Evolutionary conservation across 1,139 yeast genomes (phyloP).

Genomic region (Hyphopichia wangnamkhiaoensis): DNA sequence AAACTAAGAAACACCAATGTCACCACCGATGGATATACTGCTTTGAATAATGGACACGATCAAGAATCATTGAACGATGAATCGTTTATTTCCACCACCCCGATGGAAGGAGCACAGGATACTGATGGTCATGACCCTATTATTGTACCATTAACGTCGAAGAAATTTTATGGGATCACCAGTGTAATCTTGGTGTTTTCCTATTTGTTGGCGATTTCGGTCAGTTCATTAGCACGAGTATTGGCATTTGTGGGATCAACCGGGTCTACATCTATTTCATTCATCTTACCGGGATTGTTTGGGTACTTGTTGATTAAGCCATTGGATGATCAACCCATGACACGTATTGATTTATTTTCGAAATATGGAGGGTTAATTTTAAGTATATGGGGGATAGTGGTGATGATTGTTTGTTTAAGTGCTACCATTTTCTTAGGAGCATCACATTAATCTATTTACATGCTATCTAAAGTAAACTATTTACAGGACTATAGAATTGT

Average conservation of each 20-base stretch:
- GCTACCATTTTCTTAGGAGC: constrained; percentile 72
- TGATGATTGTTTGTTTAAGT: constrained; percentile 75
- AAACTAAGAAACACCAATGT: constrained; percentile 12
- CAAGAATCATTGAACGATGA: constrained; percentile 26
- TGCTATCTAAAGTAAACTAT: no score
- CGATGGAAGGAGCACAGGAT: constrained; percentile 52
- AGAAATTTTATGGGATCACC: constrained; percentile 65
- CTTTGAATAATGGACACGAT: constrained; percentile 23
- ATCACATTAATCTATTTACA: constrained; percentile 27
- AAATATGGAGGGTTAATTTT: constrained; percentile 63
- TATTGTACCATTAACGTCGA: constrained; percentile 54
- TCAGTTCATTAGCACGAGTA: constrained; percentile 79
- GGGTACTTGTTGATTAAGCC: constrained; percentile 69
- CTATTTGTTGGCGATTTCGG: constrained; percentile 73
- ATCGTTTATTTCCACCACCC: constrained; percentile 46
- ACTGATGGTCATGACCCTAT: constrained; percentile 52
- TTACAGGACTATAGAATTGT: no score
- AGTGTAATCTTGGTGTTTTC: constrained; percentile 59
- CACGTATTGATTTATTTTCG: constrained; percentile 44
- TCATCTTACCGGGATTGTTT: constrained; percentile 88
- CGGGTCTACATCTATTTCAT: constrained; percentile 91
- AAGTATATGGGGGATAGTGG: constrained; percentile 72
- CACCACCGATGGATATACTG: constrained; percentile 14
- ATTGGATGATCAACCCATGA: constrained; percentile 30
- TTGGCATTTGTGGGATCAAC: constrained; percentile 94